Base-by-base conservation (phyloP, 78 protist genomes). In the Cavenderia fasciculata region DNA sequence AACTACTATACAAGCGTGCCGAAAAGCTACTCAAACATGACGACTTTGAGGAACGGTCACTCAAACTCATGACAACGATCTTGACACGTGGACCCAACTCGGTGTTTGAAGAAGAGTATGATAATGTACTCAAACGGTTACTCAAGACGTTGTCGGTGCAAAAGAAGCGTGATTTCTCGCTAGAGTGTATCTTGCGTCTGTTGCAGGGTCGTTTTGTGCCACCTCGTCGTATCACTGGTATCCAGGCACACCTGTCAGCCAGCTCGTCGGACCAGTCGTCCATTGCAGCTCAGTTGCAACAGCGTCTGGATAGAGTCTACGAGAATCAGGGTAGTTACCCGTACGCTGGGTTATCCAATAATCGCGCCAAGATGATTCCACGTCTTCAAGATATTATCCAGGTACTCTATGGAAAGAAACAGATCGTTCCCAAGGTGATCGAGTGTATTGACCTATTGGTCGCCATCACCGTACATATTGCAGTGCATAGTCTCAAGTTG, bases 151-250 rank as follows among this genome's bases (percentile, higher is more conserved):
- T 68, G 10, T 27, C 57, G 0, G 52, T 82, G 11, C 89, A 54
- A 31, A 82, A 82, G 59, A 82, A 82, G 49, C 23, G 89, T 18
- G 89, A 82, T 57, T 82, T 66, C 51, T 82, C 89, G 56, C 25
- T 82, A 31, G 89, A 82, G 16, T 82, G 89, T 36, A 69, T 82
- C 3, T 43, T 82, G 40, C 47, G 89, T 31, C 56, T 82, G 14
- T 31, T 82, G 5, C 89, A 82, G 59, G 89, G 89, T 40, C 49
- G 73, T 40, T 82, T 82, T 57, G 89, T 82, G 31, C 89, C 89
- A 33, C 89, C 89, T 46, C 25, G 89, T 40, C 65, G 68, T 25
- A 82, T 82, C 4, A 82, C 38, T 44, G 89, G 89, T 25, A 6
- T 82, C 27, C 89, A 82, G 65, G 72, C 76, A 2, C 43, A 46